A percentile compares a stretch with the other conserved stretches of the same genome.
Conservation (phyloP, 1,284 basidiomycete genomes). For the Ganoderma multipileum region DNA sequence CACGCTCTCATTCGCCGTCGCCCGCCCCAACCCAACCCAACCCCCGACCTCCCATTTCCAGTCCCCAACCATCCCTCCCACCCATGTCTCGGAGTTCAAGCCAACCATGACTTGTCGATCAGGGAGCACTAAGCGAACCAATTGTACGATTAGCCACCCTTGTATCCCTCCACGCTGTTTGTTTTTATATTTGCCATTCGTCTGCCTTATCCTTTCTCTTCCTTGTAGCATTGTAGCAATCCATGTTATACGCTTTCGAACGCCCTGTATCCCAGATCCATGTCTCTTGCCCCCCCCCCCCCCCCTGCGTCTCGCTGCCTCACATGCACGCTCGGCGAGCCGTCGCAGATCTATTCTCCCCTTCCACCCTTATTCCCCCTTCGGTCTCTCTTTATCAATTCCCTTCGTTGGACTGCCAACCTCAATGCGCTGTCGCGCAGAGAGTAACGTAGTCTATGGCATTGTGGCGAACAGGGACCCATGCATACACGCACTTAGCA, state of each 20-base stretch:
- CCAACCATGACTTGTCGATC: neutral
- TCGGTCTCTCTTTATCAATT: neutral
- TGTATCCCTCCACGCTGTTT: neutral
- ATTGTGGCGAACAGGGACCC: neutral
- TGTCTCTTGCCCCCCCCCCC: too few relatives aligned
- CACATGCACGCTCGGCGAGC: neutral
- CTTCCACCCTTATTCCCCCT: neutral
- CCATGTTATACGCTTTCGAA: neutral
- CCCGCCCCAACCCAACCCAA: too few relatives aligned
- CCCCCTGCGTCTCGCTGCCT: neutral
- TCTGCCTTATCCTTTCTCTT: neutral
- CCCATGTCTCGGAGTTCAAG: neutral
- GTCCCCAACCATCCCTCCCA: neutral
- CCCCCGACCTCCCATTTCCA: too few relatives aligned
- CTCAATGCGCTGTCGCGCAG: neutral
- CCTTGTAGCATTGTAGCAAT: neutral
- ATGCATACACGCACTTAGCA: neutral
- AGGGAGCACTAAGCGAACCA: neutral
- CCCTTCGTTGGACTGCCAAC: neutral
- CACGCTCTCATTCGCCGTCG: neutral
- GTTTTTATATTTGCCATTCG: neutral
- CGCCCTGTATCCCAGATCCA: neutral
- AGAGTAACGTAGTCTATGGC: neutral
- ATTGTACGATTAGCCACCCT: neutral
- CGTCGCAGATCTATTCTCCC: neutral